A percentile compares a stretch with the other conserved stretches of the same genome.
Conservation (phyloP, 805 yeast species). For the Candida lessepsii region DNA sequence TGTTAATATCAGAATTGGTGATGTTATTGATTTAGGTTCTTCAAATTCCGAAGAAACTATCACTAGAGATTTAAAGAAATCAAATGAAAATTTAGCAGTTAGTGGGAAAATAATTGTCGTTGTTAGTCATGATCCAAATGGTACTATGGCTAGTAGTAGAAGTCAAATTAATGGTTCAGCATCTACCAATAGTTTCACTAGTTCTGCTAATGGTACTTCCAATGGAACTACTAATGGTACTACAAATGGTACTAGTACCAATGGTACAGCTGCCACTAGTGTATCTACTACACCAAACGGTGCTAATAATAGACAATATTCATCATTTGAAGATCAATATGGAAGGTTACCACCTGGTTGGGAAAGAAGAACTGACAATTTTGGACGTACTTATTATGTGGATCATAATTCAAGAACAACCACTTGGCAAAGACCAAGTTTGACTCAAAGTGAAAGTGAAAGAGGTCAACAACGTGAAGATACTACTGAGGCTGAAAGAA, state of each 20-base stretch:
- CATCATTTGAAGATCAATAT: conserved; percentile 94
- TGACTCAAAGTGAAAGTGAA: conserved; percentile 75
- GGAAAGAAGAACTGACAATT: conserved; percentile 97
- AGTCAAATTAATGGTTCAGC: conserved; percentile 15
- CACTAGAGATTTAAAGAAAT: conserved; percentile 86
- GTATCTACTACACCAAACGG: conserved; percentile 17
- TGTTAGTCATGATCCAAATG: conserved; percentile 45
- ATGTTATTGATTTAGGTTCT: conserved; percentile 69
- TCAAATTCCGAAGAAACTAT: conserved; percentile 71
- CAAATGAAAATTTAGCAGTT: conserved; percentile 90
- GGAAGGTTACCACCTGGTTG: conserved; percentile 98
- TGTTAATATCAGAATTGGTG: conserved; percentile 86
- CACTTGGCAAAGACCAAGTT: conserved; percentile 97
- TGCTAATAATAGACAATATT: conserved; percentile 58
- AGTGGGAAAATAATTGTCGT: conserved; percentile 87
- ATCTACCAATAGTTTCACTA: conserved; percentile 11
- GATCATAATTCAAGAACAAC: conserved; percentile 98
- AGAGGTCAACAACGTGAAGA: conserved; percentile 60
- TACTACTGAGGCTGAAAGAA: conserved; percentile 81
- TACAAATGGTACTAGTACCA: conserved; percentile 7
- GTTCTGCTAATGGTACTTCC: conserved; percentile 14
- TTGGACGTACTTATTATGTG: conserved; percentile 96
- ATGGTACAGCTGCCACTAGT: conserved; percentile 15
- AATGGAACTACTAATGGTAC: conserved; percentile 10
- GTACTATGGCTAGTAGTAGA: conserved; percentile 11